Percentiles rank a stretch among this genome's conserved stretches.
These are phyloP conservation scores for Prunus fruticosa DNA, from an alignment of 306 rosid genomes.

Conservation along the genomic window DNA sequence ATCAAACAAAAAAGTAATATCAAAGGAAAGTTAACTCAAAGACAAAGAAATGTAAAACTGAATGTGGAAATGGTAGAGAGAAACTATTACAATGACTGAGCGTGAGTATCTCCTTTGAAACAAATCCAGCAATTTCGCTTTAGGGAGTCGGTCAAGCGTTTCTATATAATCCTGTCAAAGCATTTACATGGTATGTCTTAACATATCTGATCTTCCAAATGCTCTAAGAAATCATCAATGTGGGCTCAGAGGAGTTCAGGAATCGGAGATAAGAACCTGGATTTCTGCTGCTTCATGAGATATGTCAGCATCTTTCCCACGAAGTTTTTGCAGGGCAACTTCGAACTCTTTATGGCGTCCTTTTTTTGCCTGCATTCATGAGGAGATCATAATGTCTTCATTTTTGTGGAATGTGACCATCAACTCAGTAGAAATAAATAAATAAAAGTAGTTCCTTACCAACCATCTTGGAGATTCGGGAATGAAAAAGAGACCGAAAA, in stretches of 20 bases:
- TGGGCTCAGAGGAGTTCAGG: neutral
- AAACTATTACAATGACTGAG: slow-evolving; percentile 56
- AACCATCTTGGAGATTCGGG: slow-evolving; percentile 99
- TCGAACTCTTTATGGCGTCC: slow-evolving; percentile 59
- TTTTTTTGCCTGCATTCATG: slow-evolving; percentile 57
- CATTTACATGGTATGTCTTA: slow-evolving; percentile 4
- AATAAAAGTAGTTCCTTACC: slow-evolving; percentile 40
- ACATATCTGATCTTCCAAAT: slow-evolving; percentile 10
- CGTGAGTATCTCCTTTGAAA: slow-evolving; percentile 72
- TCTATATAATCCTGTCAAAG: slow-evolving; percentile 69
- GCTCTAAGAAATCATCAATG: neutral
- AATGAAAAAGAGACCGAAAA: slow-evolving; percentile 76
- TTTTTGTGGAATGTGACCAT: neutral
- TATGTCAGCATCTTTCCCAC: slow-evolving; percentile 70
- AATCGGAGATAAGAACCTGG: slow-evolving; percentile 46
- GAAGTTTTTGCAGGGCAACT: slow-evolving; percentile 60
- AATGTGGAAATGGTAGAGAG: neutral
- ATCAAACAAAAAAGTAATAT: slow-evolving; percentile 2
- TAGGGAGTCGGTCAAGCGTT: slow-evolving; percentile 66
- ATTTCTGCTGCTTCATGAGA: slow-evolving; percentile 75
- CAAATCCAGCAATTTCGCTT: slow-evolving; percentile 70
- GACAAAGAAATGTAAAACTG: neutral
- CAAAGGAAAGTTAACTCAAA: neutral
- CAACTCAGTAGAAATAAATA: neutral
- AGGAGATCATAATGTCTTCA: neutral